Conservation (phyloP, 176 grass and related monocot genomes). For the Aegilops sharonensis region DNA sequence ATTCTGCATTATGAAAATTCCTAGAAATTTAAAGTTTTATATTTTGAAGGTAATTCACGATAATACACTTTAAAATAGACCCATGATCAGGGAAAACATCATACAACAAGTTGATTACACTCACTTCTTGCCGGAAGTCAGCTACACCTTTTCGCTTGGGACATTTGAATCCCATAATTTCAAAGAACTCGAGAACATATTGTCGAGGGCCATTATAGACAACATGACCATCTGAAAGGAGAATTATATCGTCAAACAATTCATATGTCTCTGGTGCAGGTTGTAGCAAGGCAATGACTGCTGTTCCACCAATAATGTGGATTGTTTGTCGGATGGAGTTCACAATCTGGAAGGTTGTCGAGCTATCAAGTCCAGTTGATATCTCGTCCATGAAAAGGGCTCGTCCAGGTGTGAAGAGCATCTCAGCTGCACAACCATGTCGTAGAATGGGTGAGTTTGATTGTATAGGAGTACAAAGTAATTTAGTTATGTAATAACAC, state of each 20-base stretch:
- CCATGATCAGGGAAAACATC: background rate
- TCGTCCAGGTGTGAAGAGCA: conserved; percentile 71
- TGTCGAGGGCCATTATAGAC: conserved; percentile 75
- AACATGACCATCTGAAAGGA: conserved; percentile 70
- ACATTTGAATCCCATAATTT: conserved; percentile 72
- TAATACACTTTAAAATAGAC: background rate
- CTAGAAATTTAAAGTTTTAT: background rate
- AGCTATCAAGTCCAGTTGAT: conserved; percentile 87
- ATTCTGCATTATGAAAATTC: background rate
- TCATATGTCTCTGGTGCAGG: conserved; percentile 83
- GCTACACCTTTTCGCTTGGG: conserved; percentile 71
- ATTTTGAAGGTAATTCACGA: background rate
- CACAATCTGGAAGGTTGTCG: conserved; percentile 81
- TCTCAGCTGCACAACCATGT: conserved; percentile 54
- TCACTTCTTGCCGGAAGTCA: conserved; percentile 80
- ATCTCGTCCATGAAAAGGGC: conserved; percentile 93
- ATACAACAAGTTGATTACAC: background rate
- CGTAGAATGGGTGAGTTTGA: background rate
- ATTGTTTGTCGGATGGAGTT: conserved; percentile 58
- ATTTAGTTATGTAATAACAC: background rate
- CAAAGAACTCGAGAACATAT: conserved; percentile 74
- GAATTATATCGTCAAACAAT: conserved; percentile 83
- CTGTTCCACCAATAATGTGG: conserved; percentile 62
- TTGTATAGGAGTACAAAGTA: background rate
- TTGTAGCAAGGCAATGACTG: conserved; percentile 72